Evolutionary conservation across 768 basidiomycete genomes (phyloP), one percentile per base, ranked within the genome.

Genomic region (Coprinopsis sp.): DNA sequence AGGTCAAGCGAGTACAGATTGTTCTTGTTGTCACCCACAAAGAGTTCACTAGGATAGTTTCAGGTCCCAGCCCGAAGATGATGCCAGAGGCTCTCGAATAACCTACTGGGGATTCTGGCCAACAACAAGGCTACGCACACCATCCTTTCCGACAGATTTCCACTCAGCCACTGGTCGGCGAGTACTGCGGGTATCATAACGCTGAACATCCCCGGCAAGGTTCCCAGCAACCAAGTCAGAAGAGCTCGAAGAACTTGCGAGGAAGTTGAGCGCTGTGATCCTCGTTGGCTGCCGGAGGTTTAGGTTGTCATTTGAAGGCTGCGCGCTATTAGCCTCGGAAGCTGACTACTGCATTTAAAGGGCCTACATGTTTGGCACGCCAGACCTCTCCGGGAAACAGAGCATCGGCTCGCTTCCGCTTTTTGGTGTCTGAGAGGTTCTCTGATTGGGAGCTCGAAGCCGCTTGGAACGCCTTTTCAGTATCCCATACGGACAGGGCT

Each of bases 401-500:
- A 2, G 70, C 63, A 4, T 80, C 76, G 3, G 64, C 60, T 21
- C 81, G 66, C 61, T 83, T 84, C 54, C 85, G 67, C 57, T 87
- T 83, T 56, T 77, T 81, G 8, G 60, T 42, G 10, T 55, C 28
- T 1, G 57, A 27, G 18, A 51, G 43, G 44, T 54, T 14, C 4
- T 54, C 39, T 3, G 61, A 49, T 12, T 53, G 50, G 40, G 63
- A 24, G 37, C 51, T 47, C 6, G 61, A 22, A 50, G 39, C 62
- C 24, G 34, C 59, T 50, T 60, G 77, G 71, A 64, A 87, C 58
- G 63, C 71, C 54, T 55, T 53, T 56, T 90, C 84, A 6, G 77
- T 74, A 57, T 86, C 70, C 91, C 91, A 93, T 3, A 91, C 58
- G 1, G 89, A 91, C 2, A 87, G 61, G 47, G 91, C 87, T 14